Evolutionary conservation across 208 protist species (phyloP).

Genomic region (Porcisia hertigi): DNA sequence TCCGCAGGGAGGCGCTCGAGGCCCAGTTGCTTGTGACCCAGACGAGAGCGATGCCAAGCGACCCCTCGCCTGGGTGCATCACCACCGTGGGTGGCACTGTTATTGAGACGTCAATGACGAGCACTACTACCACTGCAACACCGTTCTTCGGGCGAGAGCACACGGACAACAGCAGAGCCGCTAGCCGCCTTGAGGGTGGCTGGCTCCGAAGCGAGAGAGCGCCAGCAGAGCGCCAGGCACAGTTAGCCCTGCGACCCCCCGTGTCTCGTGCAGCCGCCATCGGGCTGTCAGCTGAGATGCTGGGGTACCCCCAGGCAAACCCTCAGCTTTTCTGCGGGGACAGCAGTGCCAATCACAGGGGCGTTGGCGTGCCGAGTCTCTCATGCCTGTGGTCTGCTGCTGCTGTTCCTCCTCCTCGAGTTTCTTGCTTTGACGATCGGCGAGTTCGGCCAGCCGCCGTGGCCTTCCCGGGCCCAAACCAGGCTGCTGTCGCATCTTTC

Average conservation of each 20-base stretch:
- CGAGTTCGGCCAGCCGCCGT: not conserved
- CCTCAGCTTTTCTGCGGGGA: not conserved
- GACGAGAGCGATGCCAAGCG: not conserved
- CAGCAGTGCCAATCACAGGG: not conserved
- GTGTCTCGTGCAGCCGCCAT: not conserved
- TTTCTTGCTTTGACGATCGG: not conserved
- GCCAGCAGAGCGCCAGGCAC: not conserved
- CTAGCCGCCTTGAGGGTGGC: not conserved
- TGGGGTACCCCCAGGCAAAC: not conserved
- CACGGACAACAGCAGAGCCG: not conserved
- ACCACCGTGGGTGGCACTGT: not conserved
- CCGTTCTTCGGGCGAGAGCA: not conserved
- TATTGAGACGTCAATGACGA: not conserved
- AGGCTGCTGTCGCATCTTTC: not conserved
- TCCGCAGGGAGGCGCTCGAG: slow-evolving; percentile 8
- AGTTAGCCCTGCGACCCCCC: not conserved
- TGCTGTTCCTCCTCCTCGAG: not conserved
- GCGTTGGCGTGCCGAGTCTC: not conserved
- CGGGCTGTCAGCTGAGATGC: not conserved
- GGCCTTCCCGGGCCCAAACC: not conserved
- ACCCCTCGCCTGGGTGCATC: not conserved
- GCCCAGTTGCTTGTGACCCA: not conserved
- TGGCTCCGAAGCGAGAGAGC: not conserved
- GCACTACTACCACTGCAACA: not conserved
- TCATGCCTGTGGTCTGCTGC: not conserved